These are phyloP conservation scores for Amylostereum chailletii DNA, from an alignment of 1,284 basidiomycete species.

Conservation along the genomic window DNA sequence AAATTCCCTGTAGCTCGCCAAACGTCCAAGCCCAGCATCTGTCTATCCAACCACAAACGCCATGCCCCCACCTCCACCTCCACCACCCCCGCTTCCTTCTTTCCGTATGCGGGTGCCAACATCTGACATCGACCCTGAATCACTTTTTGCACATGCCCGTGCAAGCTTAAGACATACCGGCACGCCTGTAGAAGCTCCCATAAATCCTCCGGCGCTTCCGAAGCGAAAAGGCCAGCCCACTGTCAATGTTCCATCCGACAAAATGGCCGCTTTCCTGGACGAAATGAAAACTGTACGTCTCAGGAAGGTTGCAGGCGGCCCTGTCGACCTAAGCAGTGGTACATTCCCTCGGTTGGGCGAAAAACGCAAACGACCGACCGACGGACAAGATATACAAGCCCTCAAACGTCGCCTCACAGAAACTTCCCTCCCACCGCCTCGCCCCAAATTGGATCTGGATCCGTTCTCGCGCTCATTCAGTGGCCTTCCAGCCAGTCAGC, in stretches of 20 bases:
- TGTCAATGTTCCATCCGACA: conserved; percentile 61
- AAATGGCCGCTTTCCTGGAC: conserved; percentile 70
- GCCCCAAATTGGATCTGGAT: conserved; percentile 7
- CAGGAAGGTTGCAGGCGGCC: conserved; percentile 34
- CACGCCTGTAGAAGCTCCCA: conserved; percentile 53
- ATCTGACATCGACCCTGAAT: conserved; percentile 21
- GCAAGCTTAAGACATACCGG: conserved; percentile 53
- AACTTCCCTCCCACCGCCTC: conserved; percentile 1
- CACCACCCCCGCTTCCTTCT: conserved; percentile 25
- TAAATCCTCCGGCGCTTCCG: conserved; percentile 33
- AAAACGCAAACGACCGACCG: conserved; percentile 9
- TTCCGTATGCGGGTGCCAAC: conserved; percentile 7
- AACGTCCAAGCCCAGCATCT: conserved; percentile 20
- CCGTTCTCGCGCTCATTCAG: conserved; percentile 5
- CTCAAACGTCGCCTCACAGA: conserved; percentile 10
- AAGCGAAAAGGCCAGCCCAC: conserved; percentile 53
- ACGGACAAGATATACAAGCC: conserved; percentile 1
- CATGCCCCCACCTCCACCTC: conserved; percentile 39
- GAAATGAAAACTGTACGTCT: conserved; percentile 70
- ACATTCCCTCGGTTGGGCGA: conserved; percentile 3
- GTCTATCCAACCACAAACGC: conserved; percentile 16
- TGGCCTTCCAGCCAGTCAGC: conserved; percentile 3
- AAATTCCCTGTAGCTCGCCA: conserved; percentile 37
- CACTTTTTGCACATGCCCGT: conserved; percentile 47
- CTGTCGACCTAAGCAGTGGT: conserved; percentile 6